Percentiles rank a stretch among this genome's conserved stretches.
Evolutionary conservation across 192 early-diverging fungal species (phyloP).

Genomic region (Backusella liffmaniae): DNA sequence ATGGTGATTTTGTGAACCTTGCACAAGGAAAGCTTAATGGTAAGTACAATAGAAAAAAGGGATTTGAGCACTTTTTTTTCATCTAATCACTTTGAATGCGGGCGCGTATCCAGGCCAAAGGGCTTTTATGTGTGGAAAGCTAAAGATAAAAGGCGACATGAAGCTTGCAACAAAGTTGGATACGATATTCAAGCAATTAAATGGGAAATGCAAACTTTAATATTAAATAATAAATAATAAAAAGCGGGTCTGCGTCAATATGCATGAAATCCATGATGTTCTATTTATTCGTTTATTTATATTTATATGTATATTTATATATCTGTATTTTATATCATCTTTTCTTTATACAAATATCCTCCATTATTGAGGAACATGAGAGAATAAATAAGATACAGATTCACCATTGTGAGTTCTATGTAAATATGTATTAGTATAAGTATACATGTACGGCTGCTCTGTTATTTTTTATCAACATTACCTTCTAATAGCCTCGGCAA

Average conservation of each 20-base stretch:
- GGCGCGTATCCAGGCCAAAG: neutral
- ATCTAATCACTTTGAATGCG: neutral
- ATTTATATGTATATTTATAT: neutral
- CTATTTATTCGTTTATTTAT: neutral
- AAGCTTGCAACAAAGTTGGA: neutral
- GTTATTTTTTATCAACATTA: neutral
- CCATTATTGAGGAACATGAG: conserved; percentile 33
- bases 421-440: neutral
- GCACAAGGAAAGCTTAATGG: neutral
- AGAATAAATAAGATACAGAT: conserved; percentile 63
- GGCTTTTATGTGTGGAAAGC: neutral
- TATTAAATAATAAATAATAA: neutral
- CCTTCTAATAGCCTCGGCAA: conserved; percentile 71
- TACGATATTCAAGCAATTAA: neutral
- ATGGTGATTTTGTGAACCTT: neutral
- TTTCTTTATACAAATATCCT: neutral
- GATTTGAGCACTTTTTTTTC: neutral
- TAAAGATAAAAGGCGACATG: conserved; percentile 5
- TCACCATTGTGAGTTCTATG: conserved; percentile 67
- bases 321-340: neutral
- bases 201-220: conserved; percentile 8
- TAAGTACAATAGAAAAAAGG: neutral
- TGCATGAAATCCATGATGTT: neutral
- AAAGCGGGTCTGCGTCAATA: neutral
- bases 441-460: neutral